A percentile compares a stretch with the other conserved stretches of the same genome.
Evolutionary conservation across 257 asterid species (phyloP).

Genomic region (Solanum dulcamara): DNA sequence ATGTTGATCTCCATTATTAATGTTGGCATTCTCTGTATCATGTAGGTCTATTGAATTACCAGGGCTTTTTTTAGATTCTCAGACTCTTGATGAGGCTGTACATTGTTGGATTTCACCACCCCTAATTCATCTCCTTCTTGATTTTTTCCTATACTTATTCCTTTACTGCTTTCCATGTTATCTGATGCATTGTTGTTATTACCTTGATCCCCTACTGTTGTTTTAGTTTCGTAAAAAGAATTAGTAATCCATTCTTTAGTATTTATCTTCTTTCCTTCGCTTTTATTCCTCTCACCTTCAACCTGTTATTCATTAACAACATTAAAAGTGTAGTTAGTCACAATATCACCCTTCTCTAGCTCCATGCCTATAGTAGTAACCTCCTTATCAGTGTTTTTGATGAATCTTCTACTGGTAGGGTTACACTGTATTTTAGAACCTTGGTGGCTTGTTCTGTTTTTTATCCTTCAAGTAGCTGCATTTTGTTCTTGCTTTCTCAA

Average conservation of each 20-base stretch:
- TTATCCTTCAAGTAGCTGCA: not conserved
- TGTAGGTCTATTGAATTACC: not conserved
- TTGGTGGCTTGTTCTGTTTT: not conserved
- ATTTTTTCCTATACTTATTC: too few relatives aligned
- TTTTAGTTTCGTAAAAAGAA: not conserved
- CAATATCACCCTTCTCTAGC: not conserved
- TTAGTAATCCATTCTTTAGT: not conserved
- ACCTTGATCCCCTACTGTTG: not conserved
- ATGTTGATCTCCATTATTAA: too few relatives aligned
- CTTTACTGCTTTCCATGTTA: not conserved
- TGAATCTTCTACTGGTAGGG: not conserved
- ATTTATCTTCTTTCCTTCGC: not conserved
- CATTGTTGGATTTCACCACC: not conserved
- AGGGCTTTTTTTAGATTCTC: not conserved
- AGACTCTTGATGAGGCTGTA: not conserved
- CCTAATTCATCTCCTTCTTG: too few relatives aligned
- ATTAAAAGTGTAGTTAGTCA: not conserved
- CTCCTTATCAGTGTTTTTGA: not conserved
- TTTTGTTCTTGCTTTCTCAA: not conserved
- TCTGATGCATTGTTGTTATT: too few relatives aligned
- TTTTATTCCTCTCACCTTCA: not conserved
- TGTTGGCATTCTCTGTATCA: too few relatives aligned
- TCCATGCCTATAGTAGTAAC: not conserved
- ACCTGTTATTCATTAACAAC: not conserved
- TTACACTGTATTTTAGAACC: not conserved